Evolutionary conservation across 495 filamentous ascomycete genomes (phyloP).

Genomic region (Aspergillus ostianus): DNA sequence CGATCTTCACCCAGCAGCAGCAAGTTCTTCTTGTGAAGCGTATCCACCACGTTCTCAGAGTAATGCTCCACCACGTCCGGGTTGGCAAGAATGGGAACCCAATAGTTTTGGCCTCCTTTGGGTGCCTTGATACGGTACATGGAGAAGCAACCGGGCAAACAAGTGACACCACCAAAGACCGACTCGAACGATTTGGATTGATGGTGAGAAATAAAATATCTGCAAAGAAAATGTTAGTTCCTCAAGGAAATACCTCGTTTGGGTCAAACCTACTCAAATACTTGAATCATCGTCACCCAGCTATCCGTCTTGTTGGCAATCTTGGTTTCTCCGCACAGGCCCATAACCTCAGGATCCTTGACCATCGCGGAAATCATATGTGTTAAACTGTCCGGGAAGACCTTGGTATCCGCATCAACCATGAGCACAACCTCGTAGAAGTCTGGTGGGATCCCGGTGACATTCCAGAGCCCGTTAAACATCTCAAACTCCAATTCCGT

Average conservation of each 20-base stretch:
- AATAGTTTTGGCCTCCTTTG: slow-evolving; percentile 98
- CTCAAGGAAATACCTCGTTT: neutral
- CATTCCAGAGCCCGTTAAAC: slow-evolving; percentile 98
- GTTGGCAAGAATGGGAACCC: slow-evolving; percentile 98
- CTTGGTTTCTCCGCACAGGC: slow-evolving; percentile 97
- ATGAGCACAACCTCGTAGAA: slow-evolving; percentile 97
- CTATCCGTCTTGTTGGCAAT: slow-evolving; percentile 95
- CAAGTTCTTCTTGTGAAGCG: slow-evolving; percentile 97
- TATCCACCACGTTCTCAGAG: slow-evolving; percentile 99
- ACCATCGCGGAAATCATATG: slow-evolving; percentile 99
- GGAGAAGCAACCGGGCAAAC: slow-evolving; percentile 98
- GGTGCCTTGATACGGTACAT: slow-evolving; percentile 99
- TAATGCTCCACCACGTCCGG: slow-evolving; percentile 99
- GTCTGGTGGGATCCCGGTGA: slow-evolving; percentile 95
- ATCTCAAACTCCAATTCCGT: slow-evolving; percentile 99
- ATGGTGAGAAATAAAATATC: slow-evolving; percentile 97
- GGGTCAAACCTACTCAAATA: slow-evolving; percentile 71
- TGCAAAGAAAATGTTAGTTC: slow-evolving; percentile 23
- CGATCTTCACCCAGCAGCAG: slow-evolving; percentile 95
- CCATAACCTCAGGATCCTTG: slow-evolving; percentile 99
- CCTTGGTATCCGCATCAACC: slow-evolving; percentile 99
- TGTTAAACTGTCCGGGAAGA: slow-evolving; percentile 96
- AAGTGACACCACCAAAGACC: slow-evolving; percentile 98
- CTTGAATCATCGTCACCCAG: slow-evolving; percentile 98
- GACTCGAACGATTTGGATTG: slow-evolving; percentile 96